Evolutionary conservation across 306 rosid genomes (phyloP).

Genomic region (Casuarina equisetifolia): DNA sequence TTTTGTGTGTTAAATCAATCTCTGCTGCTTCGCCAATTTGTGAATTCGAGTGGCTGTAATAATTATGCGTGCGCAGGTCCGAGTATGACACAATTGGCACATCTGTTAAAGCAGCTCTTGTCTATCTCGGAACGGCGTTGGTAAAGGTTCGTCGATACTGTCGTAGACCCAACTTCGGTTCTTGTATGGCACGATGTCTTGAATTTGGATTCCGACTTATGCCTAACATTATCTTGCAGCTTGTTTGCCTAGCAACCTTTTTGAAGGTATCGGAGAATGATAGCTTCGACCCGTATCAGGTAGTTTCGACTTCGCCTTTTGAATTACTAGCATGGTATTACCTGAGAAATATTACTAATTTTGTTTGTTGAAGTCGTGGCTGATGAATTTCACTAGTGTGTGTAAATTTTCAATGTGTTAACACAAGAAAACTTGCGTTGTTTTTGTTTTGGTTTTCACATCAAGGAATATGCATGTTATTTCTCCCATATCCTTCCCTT

Average conservation of each 20-base stretch:
- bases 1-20: neutral
- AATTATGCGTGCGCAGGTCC: conserved; percentile 56
- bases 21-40: neutral
- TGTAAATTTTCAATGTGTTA: neutral
- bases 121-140: conserved; percentile 92
- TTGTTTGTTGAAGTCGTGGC: conserved; percentile 1
- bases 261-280: conserved; percentile 95
- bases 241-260: conserved; percentile 94
- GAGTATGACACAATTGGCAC: conserved; percentile 98
- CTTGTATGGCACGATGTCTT: neutral
- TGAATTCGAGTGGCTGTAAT: conserved; percentile 1
- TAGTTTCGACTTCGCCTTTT: conserved; percentile 24
- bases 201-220: neutral
- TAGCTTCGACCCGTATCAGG: conserved; percentile 97
- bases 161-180: neutral
- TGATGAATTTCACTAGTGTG: neutral
- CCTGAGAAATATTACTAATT: neutral
- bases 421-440: neutral
- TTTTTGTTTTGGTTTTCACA: neutral
- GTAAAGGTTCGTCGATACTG: conserved; percentile 62
- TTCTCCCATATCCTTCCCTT: neutral
- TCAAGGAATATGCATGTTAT: neutral
- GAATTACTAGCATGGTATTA: neutral
- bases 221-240: conserved; percentile 47
- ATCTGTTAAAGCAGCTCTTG: conserved; percentile 81